These are phyloP conservation scores for Blastobotrys elegans DNA, from an alignment of 1,139 yeast species.

Conservation along the genomic window DNA sequence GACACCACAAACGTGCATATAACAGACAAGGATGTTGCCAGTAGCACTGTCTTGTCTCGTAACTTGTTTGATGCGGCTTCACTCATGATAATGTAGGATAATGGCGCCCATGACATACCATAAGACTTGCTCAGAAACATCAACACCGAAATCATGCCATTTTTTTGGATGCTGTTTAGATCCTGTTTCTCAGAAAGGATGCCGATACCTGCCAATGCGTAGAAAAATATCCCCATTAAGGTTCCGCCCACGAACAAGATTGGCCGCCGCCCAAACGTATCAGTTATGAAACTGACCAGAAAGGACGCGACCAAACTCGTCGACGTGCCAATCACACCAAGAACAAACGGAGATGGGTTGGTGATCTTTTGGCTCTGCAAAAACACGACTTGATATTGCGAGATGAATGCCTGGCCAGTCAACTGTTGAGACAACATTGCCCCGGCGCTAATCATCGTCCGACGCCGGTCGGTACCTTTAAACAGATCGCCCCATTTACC, in stretches of 20 bases:
- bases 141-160: constrained; percentile 5
- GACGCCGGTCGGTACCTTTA: constrained; percentile 10
- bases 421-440: constrained; percentile 14
- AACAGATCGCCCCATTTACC: constrained; percentile 10
- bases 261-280: constrained; percentile 15
- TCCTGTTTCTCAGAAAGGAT: neutral
- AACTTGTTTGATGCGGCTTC: constrained; percentile 11
- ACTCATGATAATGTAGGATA: constrained; percentile 14
- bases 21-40: constrained; percentile 14
- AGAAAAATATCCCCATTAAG: constrained; percentile 12
- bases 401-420: constrained; percentile 15
- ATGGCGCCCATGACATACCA: constrained; percentile 15
- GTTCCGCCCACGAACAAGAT: constrained; percentile 10
- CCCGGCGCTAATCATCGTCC: constrained; percentile 13
- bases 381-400: constrained; percentile 13
- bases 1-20: constrained; percentile 13
- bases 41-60: constrained; percentile 12
- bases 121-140: constrained; percentile 6
- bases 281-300: constrained; percentile 7
- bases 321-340: neutral
- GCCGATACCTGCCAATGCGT: neutral
- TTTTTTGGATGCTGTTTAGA: constrained; percentile 3
- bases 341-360: constrained; percentile 12
- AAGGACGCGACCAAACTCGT: neutral
- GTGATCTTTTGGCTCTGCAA: constrained; percentile 12